A percentile compares a stretch with the other conserved stretches of the same genome.
These are phyloP conservation scores for Nadsonia commutata DNA, from an alignment of 1,139 yeast species.

Conservation along the genomic window DNA sequence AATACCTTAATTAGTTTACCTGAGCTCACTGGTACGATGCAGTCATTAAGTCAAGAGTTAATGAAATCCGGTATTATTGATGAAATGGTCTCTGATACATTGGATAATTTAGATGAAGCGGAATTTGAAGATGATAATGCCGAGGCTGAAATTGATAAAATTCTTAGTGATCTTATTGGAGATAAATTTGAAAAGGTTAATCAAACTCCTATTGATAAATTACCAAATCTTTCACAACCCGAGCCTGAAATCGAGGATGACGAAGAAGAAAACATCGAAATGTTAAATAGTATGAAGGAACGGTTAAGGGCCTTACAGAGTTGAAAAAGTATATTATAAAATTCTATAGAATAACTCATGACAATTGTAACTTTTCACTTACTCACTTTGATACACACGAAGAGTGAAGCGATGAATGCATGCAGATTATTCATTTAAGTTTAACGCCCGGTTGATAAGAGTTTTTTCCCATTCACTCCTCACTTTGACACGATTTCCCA, in stretches of 20 bases:
- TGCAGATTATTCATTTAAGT: too few relatives aligned
- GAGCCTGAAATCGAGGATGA: conserved; percentile 29
- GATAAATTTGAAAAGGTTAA: conserved; percentile 27
- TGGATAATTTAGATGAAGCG: conserved; percentile 55
- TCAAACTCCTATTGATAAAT: conserved; percentile 19
- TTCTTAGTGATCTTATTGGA: conserved; percentile 34
- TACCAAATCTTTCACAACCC: conserved; percentile 30
- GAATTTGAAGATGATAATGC: conserved; percentile 54
- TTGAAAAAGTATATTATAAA: too few relatives aligned
- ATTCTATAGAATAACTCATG: too few relatives aligned
- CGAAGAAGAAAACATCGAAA: conserved; percentile 57
- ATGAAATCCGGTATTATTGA: conserved; percentile 80
- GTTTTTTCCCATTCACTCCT: conserved; percentile 15
- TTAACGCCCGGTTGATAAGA: too few relatives aligned
- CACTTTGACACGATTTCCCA: conserved; percentile 83
- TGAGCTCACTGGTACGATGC: conserved; percentile 70
- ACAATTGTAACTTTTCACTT: too few relatives aligned
- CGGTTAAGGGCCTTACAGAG: conserved; percentile 75
- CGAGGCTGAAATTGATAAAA: conserved; percentile 52
- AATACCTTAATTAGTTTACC: conserved; percentile 68
- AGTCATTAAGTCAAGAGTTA: conserved; percentile 72
- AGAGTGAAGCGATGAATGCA: too few relatives aligned
- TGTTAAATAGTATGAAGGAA: conserved; percentile 78
- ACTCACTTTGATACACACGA: too few relatives aligned
- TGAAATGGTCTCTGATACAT: conserved; percentile 88